Evolutionary conservation across 495 filamentous ascomycete genomes (phyloP), one percentile per base, ranked within the genome.

Genomic region (Apodospora peruviana): DNA sequence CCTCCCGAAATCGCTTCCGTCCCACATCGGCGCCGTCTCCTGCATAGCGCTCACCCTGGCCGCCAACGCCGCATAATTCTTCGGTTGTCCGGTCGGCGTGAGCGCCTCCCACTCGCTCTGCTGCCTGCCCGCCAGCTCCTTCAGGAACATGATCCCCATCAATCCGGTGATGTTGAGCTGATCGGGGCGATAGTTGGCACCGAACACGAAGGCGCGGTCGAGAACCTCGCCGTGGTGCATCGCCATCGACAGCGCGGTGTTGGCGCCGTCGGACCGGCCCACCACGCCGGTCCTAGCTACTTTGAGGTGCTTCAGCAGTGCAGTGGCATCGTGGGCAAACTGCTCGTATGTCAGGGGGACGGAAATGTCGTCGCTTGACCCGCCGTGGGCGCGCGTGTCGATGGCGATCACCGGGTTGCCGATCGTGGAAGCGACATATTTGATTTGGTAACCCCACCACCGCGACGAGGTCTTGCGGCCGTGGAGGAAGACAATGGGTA

Each of bases 221-320:
- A 45, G 24, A 16, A 35, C 17, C 11, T 23, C 25, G 5, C 24
- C 10, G 24, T 32, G n/a, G 14, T n/a, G 7, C 16, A 45, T 45
- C 14, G 29, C 25, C 24, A 45, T 17, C 18, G 25, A 17, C 25
- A 45, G 10, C 12, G 17, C 29, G 1, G 43, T 45, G 43, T 45
- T 45, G 14, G 24, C 43, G n/a, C 43, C 43, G 43, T 45, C 43
- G 24, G 43, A 45, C 43, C 43, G 35, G 25, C 43, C 43, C 24
- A 45, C 19, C 14, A 45, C 9, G 14, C 22, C 43, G 2, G 25
- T 27, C 24, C 43, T 23, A 16, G 24, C 5, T 18, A 45, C n/a
- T 12, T 16, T n/a, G 8, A 45, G 27, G 10, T 45, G 43, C 4
- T 9, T 19, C 10, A 45, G 43, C 0, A 45, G 43, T 7, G 43